Conservation (phyloP, 192 early-diverging fungal genomes). For the Pilaira anomala region DNA sequence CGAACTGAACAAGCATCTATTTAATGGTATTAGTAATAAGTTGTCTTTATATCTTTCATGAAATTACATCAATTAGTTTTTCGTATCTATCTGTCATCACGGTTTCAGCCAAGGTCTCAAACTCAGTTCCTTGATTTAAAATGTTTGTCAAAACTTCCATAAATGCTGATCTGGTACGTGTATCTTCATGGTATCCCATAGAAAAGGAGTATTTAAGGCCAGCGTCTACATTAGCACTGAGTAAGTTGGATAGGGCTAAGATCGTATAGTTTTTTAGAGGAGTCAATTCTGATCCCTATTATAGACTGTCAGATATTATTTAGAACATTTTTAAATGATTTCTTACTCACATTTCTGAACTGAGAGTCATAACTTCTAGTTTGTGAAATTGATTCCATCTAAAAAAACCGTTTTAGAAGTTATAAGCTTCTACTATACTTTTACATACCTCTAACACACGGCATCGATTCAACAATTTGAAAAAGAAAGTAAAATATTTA, state of each 20-base stretch:
- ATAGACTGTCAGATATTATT: neutral
- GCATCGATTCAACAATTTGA: slow-evolving; percentile 67
- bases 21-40: neutral
- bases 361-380: slow-evolving; percentile 2
- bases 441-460: slow-evolving; percentile 48
- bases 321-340: neutral
- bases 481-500: slow-evolving; percentile 73
- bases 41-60: no score
- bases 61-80: slow-evolving; percentile 55
- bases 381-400: slow-evolving; percentile 8
- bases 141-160: slow-evolving; percentile 80
- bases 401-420: slow-evolving; percentile 26
- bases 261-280: slow-evolving; percentile 67
- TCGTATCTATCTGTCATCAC: slow-evolving; percentile 58
- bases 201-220: slow-evolving; percentile 75
- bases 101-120: slow-evolving; percentile 62
- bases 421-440: neutral
- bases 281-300: slow-evolving; percentile 31
- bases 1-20: slow-evolving; percentile 50
- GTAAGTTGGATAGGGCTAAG: slow-evolving; percentile 71
- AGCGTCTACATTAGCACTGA: slow-evolving; percentile 78
- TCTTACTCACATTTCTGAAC: neutral
- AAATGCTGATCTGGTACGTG: slow-evolving; percentile 70
- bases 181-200: slow-evolving; percentile 78
- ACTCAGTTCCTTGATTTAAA: slow-evolving; percentile 65